Evolutionary conservation across 2,329 filamentous ascomycete species (phyloP), one percentile per base, ranked within the genome.

Genomic region (Gaeumannomyces tritici): DNA sequence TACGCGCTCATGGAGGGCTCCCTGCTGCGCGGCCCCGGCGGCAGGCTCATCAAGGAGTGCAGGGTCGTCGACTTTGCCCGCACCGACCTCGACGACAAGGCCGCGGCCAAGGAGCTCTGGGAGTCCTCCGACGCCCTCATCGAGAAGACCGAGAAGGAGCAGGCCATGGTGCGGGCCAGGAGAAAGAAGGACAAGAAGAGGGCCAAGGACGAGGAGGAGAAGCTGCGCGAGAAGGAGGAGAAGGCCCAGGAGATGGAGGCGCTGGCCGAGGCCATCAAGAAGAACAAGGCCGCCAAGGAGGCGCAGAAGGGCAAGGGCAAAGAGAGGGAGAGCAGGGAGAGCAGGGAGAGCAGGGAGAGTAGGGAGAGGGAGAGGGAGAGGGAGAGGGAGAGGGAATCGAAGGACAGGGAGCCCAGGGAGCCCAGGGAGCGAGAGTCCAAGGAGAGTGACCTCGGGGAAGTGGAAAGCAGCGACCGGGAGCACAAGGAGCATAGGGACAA

Each of bases 1-100:
- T 88, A 88, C 67, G 93, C 93, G 0, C 87, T 87, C 1, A 96
- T 97, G 90, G 93, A 97, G 62, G 83, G 83, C 2, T 79, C 81
- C 3, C 84, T 92, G 60, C 85, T 83, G 4, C 81, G 57, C 13
- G 29, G 82, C 1, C 70, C 75, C 1, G 90, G 90, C 11, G 90
- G 88, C 0, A 87, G 83, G 70, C 72, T 96, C 59, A 81, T 99
- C 72, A 98, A 97, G 75, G 96, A 98, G 74, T 98, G 93, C 72
- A 86, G 84, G 67, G 84, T 91, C 70, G 81, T 93, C 24, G 84
- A 89, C 65, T 89, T 86, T 73, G 82, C 88, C 29, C 81, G 90
- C 61, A 79, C 77, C 29, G 93, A 97, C 69, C 81, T 97, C 57
- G 82, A 83, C 66, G 89, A 96, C 70, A 92, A 96, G 66, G 83